These are phyloP conservation scores for Shiraia bambusicola DNA, from an alignment of 2,329 filamentous ascomycete genomes.

Conservation along the genomic window DNA sequence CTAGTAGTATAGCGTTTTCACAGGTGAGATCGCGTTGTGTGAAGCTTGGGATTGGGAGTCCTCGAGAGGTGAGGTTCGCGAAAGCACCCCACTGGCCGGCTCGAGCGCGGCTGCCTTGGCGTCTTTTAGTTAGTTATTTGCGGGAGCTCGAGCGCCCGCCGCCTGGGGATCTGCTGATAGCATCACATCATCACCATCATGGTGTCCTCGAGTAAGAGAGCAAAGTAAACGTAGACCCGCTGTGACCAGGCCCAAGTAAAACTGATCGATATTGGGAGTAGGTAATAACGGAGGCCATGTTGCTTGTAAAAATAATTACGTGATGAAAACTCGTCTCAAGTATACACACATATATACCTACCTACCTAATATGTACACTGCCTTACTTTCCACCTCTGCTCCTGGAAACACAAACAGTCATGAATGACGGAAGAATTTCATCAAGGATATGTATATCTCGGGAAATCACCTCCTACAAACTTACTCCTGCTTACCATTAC, in stretches of 20 bases:
- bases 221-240: too few species aligned
- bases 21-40: constrained; percentile 18
- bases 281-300: too few species aligned
- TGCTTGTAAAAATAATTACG: too few species aligned
- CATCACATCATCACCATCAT: too few species aligned
- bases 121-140: constrained; percentile 9
- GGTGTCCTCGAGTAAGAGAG: too few species aligned
- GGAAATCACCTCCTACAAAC: too few species aligned
- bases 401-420: constrained; percentile 3
- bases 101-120: constrained; percentile 20
- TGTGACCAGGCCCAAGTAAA: too few species aligned
- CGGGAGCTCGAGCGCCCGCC: constrained; percentile 31
- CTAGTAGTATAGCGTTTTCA: constrained; percentile 9
- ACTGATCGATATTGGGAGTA: too few species aligned
- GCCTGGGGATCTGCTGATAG: constrained; percentile 19
- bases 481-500: too few species aligned
- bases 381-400: constrained; percentile 1
- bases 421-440: constrained; percentile 1
- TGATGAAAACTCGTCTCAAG: constrained; percentile 1
- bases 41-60: constrained; percentile 18
- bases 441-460: too few species aligned
- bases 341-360: neutral
- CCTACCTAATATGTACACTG: too few species aligned
- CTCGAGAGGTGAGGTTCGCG: constrained; percentile 30
- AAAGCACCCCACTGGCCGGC: constrained; percentile 23